Evolutionary conservation across 306 rosid genomes (phyloP).

Genomic region (Casuarina glauca): DNA sequence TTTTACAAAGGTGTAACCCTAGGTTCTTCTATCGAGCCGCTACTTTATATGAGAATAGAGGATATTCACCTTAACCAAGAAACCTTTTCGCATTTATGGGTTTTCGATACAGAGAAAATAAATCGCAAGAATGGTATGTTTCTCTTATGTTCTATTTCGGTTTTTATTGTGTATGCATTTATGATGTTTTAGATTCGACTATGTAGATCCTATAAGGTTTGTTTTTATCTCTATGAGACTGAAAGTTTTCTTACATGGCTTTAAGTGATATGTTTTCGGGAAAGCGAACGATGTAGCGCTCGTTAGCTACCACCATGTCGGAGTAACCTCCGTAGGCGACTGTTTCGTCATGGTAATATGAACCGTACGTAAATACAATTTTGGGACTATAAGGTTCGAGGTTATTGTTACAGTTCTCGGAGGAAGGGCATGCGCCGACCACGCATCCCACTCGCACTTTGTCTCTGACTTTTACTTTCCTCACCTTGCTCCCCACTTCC

Average conservation of each 20-base stretch:
- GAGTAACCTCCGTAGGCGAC: slow-evolving; percentile 33
- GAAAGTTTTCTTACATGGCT: neutral
- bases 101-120: too few species aligned
- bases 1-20: too few species aligned
- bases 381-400: slow-evolving; percentile 27
- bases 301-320: slow-evolving; percentile 18
- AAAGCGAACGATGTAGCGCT: slow-evolving; percentile 9
- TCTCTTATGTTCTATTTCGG: too few species aligned
- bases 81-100: too few species aligned
- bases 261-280: slow-evolving; percentile 26
- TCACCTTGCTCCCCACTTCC: slow-evolving; percentile 25
- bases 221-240: too few species aligned
- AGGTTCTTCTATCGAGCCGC: too few species aligned
- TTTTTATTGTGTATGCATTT: too few species aligned
- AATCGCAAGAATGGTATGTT: too few species aligned
- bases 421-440: slow-evolving; percentile 23
- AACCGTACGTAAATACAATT: slow-evolving; percentile 5
- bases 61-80: too few species aligned
- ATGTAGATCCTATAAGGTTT: too few species aligned
- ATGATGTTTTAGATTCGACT: too few species aligned
- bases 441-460: slow-evolving; percentile 29
- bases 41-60: too few species aligned
- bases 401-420: neutral
- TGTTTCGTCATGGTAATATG: slow-evolving; percentile 24
- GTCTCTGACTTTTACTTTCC: slow-evolving; percentile 26